A percentile compares a stretch with the other conserved stretches of the same genome.
These are phyloP conservation scores for Saturnispora zaruensis DNA, from an alignment of 805 yeast species.

Conservation along the genomic window DNA sequence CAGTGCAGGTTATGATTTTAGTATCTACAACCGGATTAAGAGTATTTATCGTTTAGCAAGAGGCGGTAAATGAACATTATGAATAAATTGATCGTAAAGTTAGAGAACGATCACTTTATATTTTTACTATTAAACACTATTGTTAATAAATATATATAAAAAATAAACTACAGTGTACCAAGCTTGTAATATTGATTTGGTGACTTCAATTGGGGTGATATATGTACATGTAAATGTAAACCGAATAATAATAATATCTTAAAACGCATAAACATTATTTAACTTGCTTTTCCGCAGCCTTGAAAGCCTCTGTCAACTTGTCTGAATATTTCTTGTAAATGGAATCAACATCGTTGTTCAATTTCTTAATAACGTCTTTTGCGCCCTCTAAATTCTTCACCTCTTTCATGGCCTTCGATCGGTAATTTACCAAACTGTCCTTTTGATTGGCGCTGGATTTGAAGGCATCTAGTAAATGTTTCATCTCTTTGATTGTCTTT, in stretches of 20 bases:
- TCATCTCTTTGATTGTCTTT: slow-evolving; percentile 50
- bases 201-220: too few relatives aligned
- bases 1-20: slow-evolving; percentile 71
- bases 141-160: not conserved
- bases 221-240: not conserved
- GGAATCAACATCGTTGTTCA: slow-evolving; percentile 56
- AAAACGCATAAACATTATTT: not conserved
- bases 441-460: slow-evolving; percentile 40
- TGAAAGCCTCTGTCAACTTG: slow-evolving; percentile 48
- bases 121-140: not conserved
- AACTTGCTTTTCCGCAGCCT: slow-evolving; percentile 39
- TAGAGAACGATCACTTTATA: not conserved
- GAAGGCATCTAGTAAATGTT: slow-evolving; percentile 56
- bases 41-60: slow-evolving; percentile 47
- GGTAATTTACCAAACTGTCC: slow-evolving; percentile 45
- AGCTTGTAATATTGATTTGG: not conserved
- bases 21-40: slow-evolving; percentile 60
- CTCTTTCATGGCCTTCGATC: slow-evolving; percentile 50
- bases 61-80: slow-evolving; percentile 25
- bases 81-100: not conserved
- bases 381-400: slow-evolving; percentile 40
- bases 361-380: slow-evolving; percentile 45
- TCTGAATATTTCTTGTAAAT: slow-evolving; percentile 56
- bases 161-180: not conserved
- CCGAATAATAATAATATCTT: not conserved